phyloP scores from a whole-genome alignment of 2,329 filamentous ascomycete genomes.

The Verticillium longisporum region DNA sequence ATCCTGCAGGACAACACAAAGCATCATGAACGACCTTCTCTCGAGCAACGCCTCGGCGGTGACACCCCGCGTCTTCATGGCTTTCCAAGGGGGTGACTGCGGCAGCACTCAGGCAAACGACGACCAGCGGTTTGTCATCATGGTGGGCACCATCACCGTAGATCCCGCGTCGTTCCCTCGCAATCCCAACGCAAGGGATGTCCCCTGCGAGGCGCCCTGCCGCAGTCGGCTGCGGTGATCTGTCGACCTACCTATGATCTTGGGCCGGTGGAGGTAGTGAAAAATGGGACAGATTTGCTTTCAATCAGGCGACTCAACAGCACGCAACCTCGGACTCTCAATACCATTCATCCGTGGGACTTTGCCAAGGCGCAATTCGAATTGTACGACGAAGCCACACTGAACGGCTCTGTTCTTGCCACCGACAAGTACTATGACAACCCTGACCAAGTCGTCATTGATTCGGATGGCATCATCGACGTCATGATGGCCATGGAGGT shows the following conservation, averaged over 20 bases:
- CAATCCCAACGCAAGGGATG: slow-evolving; percentile 2
- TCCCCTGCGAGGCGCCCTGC: slow-evolving; percentile 12
- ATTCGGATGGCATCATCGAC: slow-evolving; percentile 23
- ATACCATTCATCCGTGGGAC: slow-evolving; percentile 15
- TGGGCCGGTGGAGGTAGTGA: slow-evolving; percentile 14
- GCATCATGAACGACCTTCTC: slow-evolving; percentile 11
- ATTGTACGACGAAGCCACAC: slow-evolving; percentile 12
- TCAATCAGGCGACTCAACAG: slow-evolving; percentile 6
- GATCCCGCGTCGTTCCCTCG: slow-evolving; percentile 5
- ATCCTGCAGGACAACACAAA: slow-evolving; percentile 12
- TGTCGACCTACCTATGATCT: slow-evolving; percentile 19
- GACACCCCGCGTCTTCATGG: slow-evolving; percentile 13
- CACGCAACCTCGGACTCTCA: slow-evolving; percentile 7
- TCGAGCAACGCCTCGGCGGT: slow-evolving; percentile 2
- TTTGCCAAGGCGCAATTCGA: slow-evolving; percentile 17
- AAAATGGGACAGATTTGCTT: slow-evolving; percentile 14
- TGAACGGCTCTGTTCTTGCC: slow-evolving; percentile 3
- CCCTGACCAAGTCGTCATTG: slow-evolving; percentile 15
- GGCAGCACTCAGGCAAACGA: slow-evolving; percentile 8
- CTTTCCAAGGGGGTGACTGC: slow-evolving; percentile 15
- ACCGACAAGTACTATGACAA: slow-evolving; percentile 13
- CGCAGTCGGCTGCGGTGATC: slow-evolving; percentile 17
- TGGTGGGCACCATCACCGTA: slow-evolving; percentile 14
- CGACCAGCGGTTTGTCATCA: slow-evolving; percentile 17
- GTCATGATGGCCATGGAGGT: slow-evolving; percentile 21